A percentile compares a stretch with the other conserved stretches of the same genome.
Conservation (phyloP, 371 early-diverging fungal genomes). For the Dinochytrium kinnereticum region DNA sequence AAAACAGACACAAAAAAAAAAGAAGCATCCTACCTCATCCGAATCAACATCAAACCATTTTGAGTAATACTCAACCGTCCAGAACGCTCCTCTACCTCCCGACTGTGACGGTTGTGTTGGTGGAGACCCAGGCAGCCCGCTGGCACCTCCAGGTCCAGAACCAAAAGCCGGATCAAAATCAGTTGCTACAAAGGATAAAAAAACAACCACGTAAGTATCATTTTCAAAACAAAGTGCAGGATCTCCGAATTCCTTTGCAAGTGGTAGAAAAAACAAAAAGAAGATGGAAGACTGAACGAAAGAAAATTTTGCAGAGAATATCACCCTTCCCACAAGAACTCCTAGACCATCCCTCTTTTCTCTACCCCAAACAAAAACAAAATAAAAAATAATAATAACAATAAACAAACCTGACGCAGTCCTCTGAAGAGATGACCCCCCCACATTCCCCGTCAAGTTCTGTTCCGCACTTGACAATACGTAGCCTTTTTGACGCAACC, state of each 20-base stretch:
- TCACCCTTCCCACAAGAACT: no score
- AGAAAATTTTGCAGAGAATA: no score
- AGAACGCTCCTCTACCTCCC: slow-evolving; percentile 55
- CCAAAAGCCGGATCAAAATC: slow-evolving; percentile 14
- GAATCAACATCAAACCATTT: slow-evolving; percentile 93
- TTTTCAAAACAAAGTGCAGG: not conserved
- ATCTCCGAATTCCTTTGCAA: no score
- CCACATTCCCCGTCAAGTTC: slow-evolving; percentile 29
- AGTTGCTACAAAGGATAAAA: no score
- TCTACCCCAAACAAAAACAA: not conserved
- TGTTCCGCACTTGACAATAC: slow-evolving; percentile 47
- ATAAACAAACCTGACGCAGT: not conserved
- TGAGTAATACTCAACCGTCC: slow-evolving; percentile 85
- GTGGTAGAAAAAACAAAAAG: no score
- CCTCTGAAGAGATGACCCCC: not conserved
- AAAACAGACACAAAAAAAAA: not conserved
- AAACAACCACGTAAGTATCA: slow-evolving; percentile 11
- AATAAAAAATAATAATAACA: not conserved
- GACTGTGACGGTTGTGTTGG: not conserved
- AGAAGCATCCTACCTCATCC: slow-evolving; percentile 64
- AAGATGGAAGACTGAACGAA: no score
- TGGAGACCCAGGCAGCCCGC: not conserved
- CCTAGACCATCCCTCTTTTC: not conserved
- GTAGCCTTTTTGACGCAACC: slow-evolving; percentile 35
- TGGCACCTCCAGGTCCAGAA: not conserved